Conservation (phyloP, 306 rosid genomes). For the Fragaria iinumae region DNA sequence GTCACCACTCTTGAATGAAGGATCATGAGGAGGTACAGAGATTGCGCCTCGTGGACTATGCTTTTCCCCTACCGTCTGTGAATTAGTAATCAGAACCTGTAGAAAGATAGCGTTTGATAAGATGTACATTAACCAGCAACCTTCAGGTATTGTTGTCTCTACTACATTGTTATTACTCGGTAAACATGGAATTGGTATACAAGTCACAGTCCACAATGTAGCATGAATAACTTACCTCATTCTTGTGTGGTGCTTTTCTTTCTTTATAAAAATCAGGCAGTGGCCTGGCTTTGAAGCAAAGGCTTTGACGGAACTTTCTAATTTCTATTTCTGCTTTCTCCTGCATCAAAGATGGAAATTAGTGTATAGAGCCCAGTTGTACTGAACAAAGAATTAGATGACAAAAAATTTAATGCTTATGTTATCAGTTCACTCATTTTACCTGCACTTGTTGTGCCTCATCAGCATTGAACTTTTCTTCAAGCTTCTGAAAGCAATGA, state of each 20-base stretch:
- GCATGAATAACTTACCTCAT: conserved; percentile 44
- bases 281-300: conserved; percentile 96
- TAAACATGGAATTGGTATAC: neutral
- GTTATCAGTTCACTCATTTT: conserved; percentile 29
- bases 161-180: neutral
- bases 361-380: neutral
- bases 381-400: neutral
- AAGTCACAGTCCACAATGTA: neutral
- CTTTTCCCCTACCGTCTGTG: conserved; percentile 49
- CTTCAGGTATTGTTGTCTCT: neutral
- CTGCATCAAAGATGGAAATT: conserved; percentile 40
- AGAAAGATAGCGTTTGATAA: conserved; percentile 9
- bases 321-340: conserved; percentile 70
- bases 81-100: conserved; percentile 46
- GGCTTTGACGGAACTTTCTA: conserved; percentile 64
- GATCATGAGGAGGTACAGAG: conserved; percentile 37
- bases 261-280: conserved; percentile 81
- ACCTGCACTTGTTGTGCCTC: conserved; percentile 61
- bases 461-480: conserved; percentile 85
- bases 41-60: conserved; percentile 26
- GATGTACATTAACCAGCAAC: neutral
- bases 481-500: conserved; percentile 66
- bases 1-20: conserved; percentile 43
- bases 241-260: conserved; percentile 50
- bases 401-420: neutral